Percentiles rank a stretch among this genome's conserved stretches.
Evolutionary conservation across 768 basidiomycete species (phyloP).

Genomic region (Terana coerulea): DNA sequence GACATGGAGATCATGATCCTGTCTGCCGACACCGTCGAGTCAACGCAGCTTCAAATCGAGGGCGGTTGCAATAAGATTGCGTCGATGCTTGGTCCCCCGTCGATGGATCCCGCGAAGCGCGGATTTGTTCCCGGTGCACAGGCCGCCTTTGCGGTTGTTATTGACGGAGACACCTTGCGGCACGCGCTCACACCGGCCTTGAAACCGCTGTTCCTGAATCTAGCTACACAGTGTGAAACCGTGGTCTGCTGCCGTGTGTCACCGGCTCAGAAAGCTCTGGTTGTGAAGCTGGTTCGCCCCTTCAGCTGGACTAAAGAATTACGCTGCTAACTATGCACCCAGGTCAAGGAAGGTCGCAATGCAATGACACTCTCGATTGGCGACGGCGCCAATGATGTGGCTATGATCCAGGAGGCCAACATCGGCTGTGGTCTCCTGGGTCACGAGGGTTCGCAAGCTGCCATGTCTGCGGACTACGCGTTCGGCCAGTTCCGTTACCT

Average conservation of each 20-base stretch:
- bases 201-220: slow-evolving; percentile 83
- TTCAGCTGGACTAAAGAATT: background rate
- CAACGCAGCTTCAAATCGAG: slow-evolving; percentile 83
- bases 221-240: slow-evolving; percentile 95
- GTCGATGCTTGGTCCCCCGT: slow-evolving; percentile 75
- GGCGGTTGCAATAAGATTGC: slow-evolving; percentile 93
- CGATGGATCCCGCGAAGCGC: slow-evolving; percentile 53
- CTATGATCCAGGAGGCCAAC: slow-evolving; percentile 99
- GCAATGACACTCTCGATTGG: slow-evolving; percentile 98
- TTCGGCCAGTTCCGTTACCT: slow-evolving; percentile 96
- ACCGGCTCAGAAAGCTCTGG: slow-evolving; percentile 96
- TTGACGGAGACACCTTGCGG: slow-evolving; percentile 90
- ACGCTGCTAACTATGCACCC: background rate
- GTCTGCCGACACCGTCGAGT: slow-evolving; percentile 74
- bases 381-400: slow-evolving; percentile 97
- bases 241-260: slow-evolving; percentile 98
- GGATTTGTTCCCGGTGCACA: slow-evolving; percentile 64
- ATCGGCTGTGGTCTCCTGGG: slow-evolving; percentile 93
- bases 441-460: slow-evolving; percentile 94
- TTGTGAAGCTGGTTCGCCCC: slow-evolving; percentile 79
- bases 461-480: slow-evolving; percentile 98
- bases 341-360: slow-evolving; percentile 94
- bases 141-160: slow-evolving; percentile 88
- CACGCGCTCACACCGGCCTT: slow-evolving; percentile 74
- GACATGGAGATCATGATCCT: slow-evolving; percentile 98